Conservation (phyloP, 345 rosid genomes). For the Kernera saxatilis region DNA sequence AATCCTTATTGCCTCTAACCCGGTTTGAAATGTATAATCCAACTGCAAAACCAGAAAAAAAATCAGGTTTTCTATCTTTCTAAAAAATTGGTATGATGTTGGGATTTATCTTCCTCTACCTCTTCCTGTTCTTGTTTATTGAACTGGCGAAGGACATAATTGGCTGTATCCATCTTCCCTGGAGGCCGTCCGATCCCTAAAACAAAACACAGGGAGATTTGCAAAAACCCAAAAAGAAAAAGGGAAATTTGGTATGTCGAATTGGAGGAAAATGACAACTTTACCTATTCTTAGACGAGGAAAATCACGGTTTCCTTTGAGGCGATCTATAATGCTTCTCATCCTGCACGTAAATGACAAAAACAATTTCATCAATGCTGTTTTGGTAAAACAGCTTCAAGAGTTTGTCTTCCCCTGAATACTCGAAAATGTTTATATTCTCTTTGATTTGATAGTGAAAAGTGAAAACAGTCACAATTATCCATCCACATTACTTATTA, state of each 20-base stretch:
- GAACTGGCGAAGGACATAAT: slow-evolving; percentile 71
- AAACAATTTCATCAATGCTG: neutral
- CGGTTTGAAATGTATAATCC: slow-evolving; percentile 64
- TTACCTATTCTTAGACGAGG: slow-evolving; percentile 93
- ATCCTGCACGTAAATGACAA: slow-evolving; percentile 45
- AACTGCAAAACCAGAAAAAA: slow-evolving; percentile 43
- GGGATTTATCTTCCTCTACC: slow-evolving; percentile 35
- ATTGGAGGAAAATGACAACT: neutral
- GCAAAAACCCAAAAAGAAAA: neutral
- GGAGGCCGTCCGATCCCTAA: slow-evolving; percentile 95
- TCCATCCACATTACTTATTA: neutral
- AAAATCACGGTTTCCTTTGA: slow-evolving; percentile 89
- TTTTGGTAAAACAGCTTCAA: neutral
- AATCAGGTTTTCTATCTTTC: neutral
- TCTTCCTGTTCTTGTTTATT: slow-evolving; percentile 69
- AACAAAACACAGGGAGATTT: slow-evolving; percentile 14
- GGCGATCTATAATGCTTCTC: slow-evolving; percentile 77
- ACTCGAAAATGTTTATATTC: neutral
- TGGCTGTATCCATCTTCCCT: slow-evolving; percentile 81
- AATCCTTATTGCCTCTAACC: slow-evolving; percentile 62
- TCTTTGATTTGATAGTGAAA: slow-evolving; percentile 1
- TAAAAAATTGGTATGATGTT: neutral
- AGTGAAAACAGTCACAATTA: neutral
- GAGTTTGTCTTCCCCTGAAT: neutral
- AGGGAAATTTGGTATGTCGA: neutral